A percentile compares a stretch with the other conserved stretches of the same genome.
phyloP scores from a whole-genome alignment of 2,329 filamentous ascomycete genomes.

The Gyromitra esculenta region DNA sequence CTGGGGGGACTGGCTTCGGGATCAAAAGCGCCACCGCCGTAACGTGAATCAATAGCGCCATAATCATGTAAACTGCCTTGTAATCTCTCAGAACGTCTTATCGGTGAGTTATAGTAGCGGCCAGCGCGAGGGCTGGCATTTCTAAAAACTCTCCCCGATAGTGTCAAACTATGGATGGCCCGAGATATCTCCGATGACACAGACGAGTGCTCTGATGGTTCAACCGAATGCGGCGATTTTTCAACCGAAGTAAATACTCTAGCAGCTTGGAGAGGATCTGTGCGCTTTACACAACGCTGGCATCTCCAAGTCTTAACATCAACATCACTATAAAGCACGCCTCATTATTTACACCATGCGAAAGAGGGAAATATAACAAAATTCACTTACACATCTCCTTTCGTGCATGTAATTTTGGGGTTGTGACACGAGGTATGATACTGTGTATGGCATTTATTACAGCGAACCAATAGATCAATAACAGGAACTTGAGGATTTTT shows the following conservation, averaged over 20 bases:
- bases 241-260: slow-evolving; percentile 9
- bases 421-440: slow-evolving; percentile 53
- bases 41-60: slow-evolving; percentile 5
- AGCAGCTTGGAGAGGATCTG: slow-evolving; percentile 24
- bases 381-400: slow-evolving; percentile 40
- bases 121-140: not conserved
- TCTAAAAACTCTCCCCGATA: slow-evolving; percentile 16
- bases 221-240: slow-evolving; percentile 32
- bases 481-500: slow-evolving; percentile 33
- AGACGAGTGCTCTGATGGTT: slow-evolving; percentile 32
- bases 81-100: slow-evolving; percentile 11
- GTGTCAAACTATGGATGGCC: slow-evolving; percentile 15
- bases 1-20: slow-evolving; percentile 18
- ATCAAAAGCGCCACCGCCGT: slow-evolving; percentile 12
- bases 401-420: slow-evolving; percentile 45
- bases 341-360: slow-evolving; percentile 31
- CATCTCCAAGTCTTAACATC: slow-evolving; percentile 45
- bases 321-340: slow-evolving; percentile 31
- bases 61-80: not conserved
- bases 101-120: slow-evolving; percentile 2
- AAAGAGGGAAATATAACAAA: slow-evolving; percentile 4
- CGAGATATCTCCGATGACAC: slow-evolving; percentile 35
- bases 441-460: slow-evolving; percentile 33
- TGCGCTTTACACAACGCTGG: slow-evolving; percentile 39
- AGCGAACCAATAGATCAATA: slow-evolving; percentile 44